Conservation (phyloP, 1,284 basidiomycete species). For the Trametes hirsuta region DNA sequence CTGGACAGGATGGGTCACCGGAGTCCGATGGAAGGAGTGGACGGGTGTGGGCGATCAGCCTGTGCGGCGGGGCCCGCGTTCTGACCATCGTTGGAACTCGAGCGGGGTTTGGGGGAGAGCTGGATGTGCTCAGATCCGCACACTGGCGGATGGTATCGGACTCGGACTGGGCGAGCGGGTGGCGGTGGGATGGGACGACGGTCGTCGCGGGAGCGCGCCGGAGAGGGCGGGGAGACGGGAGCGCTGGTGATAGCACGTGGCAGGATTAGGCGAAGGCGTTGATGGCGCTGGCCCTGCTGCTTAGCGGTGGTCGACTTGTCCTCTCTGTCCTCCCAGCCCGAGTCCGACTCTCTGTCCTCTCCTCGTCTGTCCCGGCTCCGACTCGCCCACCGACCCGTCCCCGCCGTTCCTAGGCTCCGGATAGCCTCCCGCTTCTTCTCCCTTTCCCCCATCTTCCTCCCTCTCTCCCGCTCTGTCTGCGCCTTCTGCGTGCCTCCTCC, state of each 20-base stretch:
- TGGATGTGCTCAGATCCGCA: neutral
- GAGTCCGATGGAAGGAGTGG: conserved; percentile 4
- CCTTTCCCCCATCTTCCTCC: neutral
- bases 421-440: conserved; percentile 13
- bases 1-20: conserved; percentile 4
- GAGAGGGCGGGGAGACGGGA: neutral
- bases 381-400: conserved; percentile 15
- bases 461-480: neutral
- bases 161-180: neutral
- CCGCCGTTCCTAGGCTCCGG: conserved; percentile 18
- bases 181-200: neutral
- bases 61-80: neutral
- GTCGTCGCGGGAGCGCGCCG: neutral
- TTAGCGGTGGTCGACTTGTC: conserved; percentile 1
- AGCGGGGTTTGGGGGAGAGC: neutral
- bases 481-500: conserved; percentile 2
- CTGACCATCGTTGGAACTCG: neutral
- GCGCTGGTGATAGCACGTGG: conserved; percentile 13
- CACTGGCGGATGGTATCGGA: neutral
- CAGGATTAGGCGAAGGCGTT: conserved; percentile 2
- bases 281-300: conserved; percentile 3
- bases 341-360: neutral
- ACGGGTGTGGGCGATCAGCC: neutral
- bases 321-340: neutral
- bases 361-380: conserved; percentile 16